These are phyloP conservation scores for Calcarisporium arbuscula DNA, from an alignment of 2,329 filamentous ascomycete genomes.

Conservation along the genomic window DNA sequence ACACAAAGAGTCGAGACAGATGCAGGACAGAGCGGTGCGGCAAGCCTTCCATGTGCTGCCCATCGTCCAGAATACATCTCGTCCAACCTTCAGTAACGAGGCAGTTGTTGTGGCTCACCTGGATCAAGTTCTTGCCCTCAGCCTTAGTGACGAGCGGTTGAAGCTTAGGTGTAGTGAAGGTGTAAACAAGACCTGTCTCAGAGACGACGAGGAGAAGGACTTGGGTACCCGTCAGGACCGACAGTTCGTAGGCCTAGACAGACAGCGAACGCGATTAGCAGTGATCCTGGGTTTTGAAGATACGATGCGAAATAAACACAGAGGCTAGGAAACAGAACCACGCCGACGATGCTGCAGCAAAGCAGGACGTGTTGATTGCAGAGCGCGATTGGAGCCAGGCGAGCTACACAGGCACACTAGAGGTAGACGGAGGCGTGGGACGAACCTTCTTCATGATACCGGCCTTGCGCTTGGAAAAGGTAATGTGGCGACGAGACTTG, in stretches of 20 bases:
- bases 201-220: constrained; percentile 94
- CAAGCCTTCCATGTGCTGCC: constrained; percentile 1
- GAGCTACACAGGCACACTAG: background rate
- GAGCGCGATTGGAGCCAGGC: too few relatives aligned
- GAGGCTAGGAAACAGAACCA: too few relatives aligned
- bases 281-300: background rate
- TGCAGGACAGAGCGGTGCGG: constrained; percentile 1
- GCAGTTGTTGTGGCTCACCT: constrained; percentile 71
- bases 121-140: constrained; percentile 98
- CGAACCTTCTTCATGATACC: constrained; percentile 99
- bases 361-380: constrained; percentile 95
- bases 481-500: constrained; percentile 98
- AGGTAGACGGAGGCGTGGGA: constrained; percentile 15
- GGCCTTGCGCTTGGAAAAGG: constrained; percentile 98
- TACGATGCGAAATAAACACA: constrained; percentile 2
- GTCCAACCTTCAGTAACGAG: too few relatives aligned
- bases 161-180: constrained; percentile 96
- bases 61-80: too few relatives aligned
- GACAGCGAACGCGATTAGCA: constrained; percentile 13
- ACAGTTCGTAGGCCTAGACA: constrained; percentile 85
- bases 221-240: constrained; percentile 95
- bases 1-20: too few relatives aligned
- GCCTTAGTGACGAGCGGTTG: constrained; percentile 97
- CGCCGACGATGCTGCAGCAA: too few relatives aligned
- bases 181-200: constrained; percentile 95